These are phyloP conservation scores for Actinomucor elegans DNA, from an alignment of 371 early-diverging fungal species.

Conservation along the genomic window DNA sequence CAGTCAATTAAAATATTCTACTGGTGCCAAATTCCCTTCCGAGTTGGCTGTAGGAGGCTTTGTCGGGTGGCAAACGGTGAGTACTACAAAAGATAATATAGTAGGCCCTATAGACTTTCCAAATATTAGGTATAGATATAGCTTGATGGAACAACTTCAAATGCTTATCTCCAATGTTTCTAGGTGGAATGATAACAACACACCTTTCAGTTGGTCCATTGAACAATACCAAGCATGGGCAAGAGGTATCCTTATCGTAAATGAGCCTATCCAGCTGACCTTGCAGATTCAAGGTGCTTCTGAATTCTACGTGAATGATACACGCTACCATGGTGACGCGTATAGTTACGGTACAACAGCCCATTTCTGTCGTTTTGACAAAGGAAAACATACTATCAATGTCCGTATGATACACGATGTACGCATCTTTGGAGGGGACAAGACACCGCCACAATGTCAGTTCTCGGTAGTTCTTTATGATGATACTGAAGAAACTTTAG, in stretches of 20 bases:
- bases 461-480: conserved; percentile 29
- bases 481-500: background rate
- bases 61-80: conserved; percentile 53
- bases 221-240: conserved; percentile 59
- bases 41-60: conserved; percentile 62
- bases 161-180: background rate
- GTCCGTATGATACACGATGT: conserved; percentile 65
- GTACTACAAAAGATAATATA: conserved; percentile 31
- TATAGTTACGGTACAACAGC: conserved; percentile 42
- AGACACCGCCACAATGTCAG: conserved; percentile 41
- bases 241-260: conserved; percentile 27
- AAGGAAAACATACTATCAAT: conserved; percentile 51
- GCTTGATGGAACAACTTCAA: background rate
- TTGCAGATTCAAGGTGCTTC: conserved; percentile 46
- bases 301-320: conserved; percentile 46
- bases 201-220: conserved; percentile 58
- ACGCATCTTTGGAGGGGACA: conserved; percentile 61
- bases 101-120: conserved; percentile 52
- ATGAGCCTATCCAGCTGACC: conserved; percentile 9
- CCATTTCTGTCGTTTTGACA: conserved; percentile 33
- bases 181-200: conserved; percentile 60
- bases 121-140: conserved; percentile 40
- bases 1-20: conserved; percentile 42
- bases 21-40: conserved; percentile 54
- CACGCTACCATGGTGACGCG: conserved; percentile 43